Conservation (phyloP, 1,284 basidiomycete species). For the Melampsora larici-populina region DNA sequence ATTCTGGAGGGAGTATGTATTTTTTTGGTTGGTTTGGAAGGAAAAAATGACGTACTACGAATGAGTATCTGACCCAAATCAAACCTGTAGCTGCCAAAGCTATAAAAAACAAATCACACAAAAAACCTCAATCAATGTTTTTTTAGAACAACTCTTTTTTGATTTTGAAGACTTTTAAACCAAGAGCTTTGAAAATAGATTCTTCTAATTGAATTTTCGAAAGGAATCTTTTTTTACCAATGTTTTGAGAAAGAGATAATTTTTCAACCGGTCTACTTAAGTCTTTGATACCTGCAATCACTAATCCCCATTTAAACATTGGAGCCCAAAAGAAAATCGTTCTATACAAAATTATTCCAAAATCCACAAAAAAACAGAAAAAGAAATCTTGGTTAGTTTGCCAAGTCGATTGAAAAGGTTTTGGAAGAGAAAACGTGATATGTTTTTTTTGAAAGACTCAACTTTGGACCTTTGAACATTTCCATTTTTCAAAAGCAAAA, state of each 20-base stretch:
- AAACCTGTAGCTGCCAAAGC: slow-evolving; percentile 37
- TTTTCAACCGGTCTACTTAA: slow-evolving; percentile 37
- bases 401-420: too few relatives aligned
- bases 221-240: neutral
- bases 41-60: slow-evolving; percentile 21
- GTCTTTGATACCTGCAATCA: slow-evolving; percentile 25
- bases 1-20: neutral
- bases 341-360: neutral
- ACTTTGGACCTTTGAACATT: slow-evolving; percentile 8
- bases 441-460: too few relatives aligned
- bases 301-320: slow-evolving; percentile 41
- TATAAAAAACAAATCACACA: neutral
- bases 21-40: too few relatives aligned
- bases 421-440: too few relatives aligned
- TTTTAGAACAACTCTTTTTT: too few relatives aligned
- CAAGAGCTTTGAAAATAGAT: neutral
- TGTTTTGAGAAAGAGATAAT: slow-evolving; percentile 41
- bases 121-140: neutral
- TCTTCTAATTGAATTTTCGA: too few relatives aligned
- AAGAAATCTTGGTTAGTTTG: neutral
- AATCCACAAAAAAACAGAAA: neutral
- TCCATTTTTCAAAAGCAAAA: neutral
- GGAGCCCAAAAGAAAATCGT: slow-evolving; percentile 43
- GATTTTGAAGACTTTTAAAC: neutral
- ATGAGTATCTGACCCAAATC: slow-evolving; percentile 40